Percentiles rank a stretch among this genome's conserved stretches.
These are phyloP conservation scores for Ensete glaucum DNA, from an alignment of 176 grass and related monocot species.

Conservation along the genomic window DNA sequence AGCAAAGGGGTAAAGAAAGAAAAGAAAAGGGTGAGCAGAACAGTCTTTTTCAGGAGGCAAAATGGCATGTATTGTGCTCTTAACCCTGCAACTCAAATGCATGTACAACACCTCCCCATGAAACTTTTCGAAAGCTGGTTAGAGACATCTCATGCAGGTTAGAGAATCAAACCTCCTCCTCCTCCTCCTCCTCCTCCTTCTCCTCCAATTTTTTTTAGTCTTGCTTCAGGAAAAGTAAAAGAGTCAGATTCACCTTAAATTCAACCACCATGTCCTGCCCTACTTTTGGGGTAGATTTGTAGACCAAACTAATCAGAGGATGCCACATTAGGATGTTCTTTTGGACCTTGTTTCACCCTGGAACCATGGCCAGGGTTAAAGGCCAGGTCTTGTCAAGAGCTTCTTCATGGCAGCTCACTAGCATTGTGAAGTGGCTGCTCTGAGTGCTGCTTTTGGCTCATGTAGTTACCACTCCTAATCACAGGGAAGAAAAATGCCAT, in stretches of 20 bases:
- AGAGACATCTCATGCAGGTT: background rate
- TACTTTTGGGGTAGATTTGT: no score
- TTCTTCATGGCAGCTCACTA: background rate
- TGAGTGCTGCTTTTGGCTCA: background rate
- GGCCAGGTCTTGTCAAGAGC: background rate
- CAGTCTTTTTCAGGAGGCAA: conserved; percentile 11
- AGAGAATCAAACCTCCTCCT: background rate
- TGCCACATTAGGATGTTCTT: background rate
- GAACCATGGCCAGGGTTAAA: background rate
- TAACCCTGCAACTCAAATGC: conserved; percentile 11
- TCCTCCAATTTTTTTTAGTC: background rate
- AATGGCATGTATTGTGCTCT: conserved; percentile 13
- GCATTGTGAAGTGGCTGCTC: background rate
- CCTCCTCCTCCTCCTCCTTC: background rate
- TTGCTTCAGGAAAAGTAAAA: no score
- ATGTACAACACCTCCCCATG: background rate
- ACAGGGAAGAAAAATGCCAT: background rate
- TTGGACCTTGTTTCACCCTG: background rate
- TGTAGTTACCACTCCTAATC: background rate
- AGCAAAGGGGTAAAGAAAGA: background rate
- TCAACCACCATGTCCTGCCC: no score
- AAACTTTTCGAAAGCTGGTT: conserved; percentile 14
- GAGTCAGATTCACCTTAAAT: no score
- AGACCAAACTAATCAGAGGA: background rate
- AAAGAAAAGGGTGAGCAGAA: conserved; percentile 1